These are phyloP conservation scores for Geranium brycei DNA, from an alignment of 345 rosid species.

Conservation along the genomic window DNA sequence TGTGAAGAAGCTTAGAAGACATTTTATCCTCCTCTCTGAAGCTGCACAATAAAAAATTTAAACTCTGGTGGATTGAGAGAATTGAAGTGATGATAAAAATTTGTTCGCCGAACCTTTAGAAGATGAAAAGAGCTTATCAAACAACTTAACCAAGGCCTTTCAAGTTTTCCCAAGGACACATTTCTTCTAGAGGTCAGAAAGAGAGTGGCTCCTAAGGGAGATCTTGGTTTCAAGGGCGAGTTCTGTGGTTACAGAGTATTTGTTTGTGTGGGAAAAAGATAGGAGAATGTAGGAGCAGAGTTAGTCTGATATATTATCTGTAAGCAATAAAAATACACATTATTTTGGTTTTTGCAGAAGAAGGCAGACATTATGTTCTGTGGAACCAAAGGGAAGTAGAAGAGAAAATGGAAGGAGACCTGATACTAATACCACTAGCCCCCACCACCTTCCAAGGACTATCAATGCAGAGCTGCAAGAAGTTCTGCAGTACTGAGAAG, in stretches of 20 bases:
- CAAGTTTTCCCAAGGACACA: neutral
- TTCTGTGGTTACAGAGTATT: neutral
- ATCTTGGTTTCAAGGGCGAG: neutral
- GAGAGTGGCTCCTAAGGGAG: neutral
- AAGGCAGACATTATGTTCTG: constrained; percentile 21
- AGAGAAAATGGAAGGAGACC: constrained; percentile 9
- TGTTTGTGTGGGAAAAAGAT: neutral
- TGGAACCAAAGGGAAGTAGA: constrained; percentile 21
- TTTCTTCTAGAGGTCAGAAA: neutral
- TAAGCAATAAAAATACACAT: neutral
- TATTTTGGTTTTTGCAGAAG: constrained; percentile 21
- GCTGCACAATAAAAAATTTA: neutral
- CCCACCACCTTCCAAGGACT: neutral
- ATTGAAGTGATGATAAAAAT: too few species aligned
- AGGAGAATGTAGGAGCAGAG: neutral
- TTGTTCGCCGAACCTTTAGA: neutral
- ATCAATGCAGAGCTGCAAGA: neutral
- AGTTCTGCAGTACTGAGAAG: constrained; percentile 27
- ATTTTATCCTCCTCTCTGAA: constrained; percentile 18
- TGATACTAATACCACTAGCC: neutral
- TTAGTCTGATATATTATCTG: too few species aligned
- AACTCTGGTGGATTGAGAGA: neutral
- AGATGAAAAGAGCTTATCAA: neutral
- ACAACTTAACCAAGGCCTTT: neutral
- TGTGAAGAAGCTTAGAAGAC: constrained; percentile 53